Percentiles rank a stretch among this genome's conserved stretches.
phyloP scores from a whole-genome alignment of 306 rosid species.

The Prunus kanzakura region DNA sequence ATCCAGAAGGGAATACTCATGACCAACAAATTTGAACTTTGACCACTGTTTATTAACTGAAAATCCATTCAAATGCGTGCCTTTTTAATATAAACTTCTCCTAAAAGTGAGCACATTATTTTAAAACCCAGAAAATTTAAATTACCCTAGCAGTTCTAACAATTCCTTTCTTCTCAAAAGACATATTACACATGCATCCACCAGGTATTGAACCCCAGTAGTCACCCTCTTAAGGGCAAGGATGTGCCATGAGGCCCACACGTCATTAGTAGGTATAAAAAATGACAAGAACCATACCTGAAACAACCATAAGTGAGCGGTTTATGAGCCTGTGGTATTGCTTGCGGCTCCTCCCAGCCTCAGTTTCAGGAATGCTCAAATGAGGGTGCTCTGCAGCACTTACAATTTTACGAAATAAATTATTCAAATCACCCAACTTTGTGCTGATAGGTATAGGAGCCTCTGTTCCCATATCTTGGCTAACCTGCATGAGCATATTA shows the following conservation, averaged over 20 bases:
- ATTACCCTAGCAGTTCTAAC: background rate
- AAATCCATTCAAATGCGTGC: background rate
- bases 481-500: slow-evolving; percentile 47
- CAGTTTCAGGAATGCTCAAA: slow-evolving; percentile 98
- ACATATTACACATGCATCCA: background rate
- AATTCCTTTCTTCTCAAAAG: background rate
- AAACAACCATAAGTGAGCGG: slow-evolving; percentile 79
- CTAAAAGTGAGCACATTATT: background rate
- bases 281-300: slow-evolving; percentile 46
- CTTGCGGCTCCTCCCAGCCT: slow-evolving; percentile 95
- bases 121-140: background rate
- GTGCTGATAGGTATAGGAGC: slow-evolving; percentile 90
- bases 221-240: background rate
- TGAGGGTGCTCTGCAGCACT: slow-evolving; percentile 95
- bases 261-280: background rate
- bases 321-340: slow-evolving; percentile 71
- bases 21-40: background rate
- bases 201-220: background rate
- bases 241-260: background rate
- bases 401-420: slow-evolving; percentile 62
- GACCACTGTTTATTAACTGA: background rate
- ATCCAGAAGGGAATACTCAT: too few relatives aligned
- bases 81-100: background rate
- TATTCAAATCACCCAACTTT: slow-evolving; percentile 75
- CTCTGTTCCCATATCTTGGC: slow-evolving; percentile 98